Evolutionary conservation across 2,329 filamentous ascomycete genomes (phyloP), one percentile per base, ranked within the genome.

Genomic region (Claviceps sp.): DNA sequence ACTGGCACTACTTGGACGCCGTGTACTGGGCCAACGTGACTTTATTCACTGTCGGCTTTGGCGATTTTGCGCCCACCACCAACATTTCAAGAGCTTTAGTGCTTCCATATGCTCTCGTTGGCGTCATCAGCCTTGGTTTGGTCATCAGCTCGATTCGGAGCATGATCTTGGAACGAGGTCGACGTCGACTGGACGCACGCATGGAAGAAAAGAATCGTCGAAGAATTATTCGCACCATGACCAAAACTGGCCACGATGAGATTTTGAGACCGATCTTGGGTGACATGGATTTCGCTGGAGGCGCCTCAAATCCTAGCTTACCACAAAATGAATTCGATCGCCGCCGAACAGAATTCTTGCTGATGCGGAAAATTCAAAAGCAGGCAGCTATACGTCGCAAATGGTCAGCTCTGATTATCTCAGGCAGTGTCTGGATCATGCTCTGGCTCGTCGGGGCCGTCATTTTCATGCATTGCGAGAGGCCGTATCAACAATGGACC

Each of bases 361-460:
- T 88, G 1, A 94, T 96, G 90, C 82, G 89, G 30, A 75, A 74
- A 52, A 89, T 95, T 45, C 88, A 95, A 65, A 64, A 72, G 2
- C 71, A 76, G 8, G 83, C 86, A 0, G 72, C 77, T 1, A 70
- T 66, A 5, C 84, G 84, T 58, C 82, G 86, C 52, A 79, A 81
- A 37, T 95, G 88, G 87, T 79, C 81, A 52, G 81, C 84, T 24
- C 74, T 95, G 57, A 71, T 73, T 2, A 72, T 86, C 37, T 93
- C 87, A 0, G 68, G 82, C 0, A 68, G 75, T 7, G 79, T 80
- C 0, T 94, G 89, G 72, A 68, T 83, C 0, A 66, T 85, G 0
- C 75, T 96, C 9, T 95, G 90, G 89, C 81, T 88, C 37, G 69
- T 85, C 0, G 90, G 90, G 3, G 88, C 88, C 2, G 72, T 82